Conservation (phyloP, 495 filamentous ascomycete genomes). For the Podospora sp. region DNA sequence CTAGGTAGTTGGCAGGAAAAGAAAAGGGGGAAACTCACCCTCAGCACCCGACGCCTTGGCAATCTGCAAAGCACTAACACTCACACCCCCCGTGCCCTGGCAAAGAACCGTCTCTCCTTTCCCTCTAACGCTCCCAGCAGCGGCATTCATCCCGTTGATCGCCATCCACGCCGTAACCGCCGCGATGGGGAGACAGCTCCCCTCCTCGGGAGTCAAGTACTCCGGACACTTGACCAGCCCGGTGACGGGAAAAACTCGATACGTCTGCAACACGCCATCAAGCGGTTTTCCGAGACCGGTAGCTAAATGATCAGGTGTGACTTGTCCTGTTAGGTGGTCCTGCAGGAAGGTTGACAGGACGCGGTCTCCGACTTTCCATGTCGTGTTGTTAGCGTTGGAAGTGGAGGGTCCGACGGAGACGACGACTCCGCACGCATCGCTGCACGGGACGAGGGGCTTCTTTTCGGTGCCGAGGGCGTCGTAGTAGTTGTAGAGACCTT, state of each 20-base stretch:
- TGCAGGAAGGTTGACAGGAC: slow-evolving; percentile 49
- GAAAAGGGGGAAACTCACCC: neutral
- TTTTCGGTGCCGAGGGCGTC: slow-evolving; percentile 36
- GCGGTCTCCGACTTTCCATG: slow-evolving; percentile 42
- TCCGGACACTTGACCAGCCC: slow-evolving; percentile 43
- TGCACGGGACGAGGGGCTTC: slow-evolving; percentile 42
- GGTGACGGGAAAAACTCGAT: slow-evolving; percentile 43
- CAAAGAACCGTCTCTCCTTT: slow-evolving; percentile 43
- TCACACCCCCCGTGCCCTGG: slow-evolving; percentile 51
- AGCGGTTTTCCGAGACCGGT: slow-evolving; percentile 43
- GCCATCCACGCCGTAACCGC: slow-evolving; percentile 53
- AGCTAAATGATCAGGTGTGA: slow-evolving; percentile 36
- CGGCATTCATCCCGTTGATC: slow-evolving; percentile 45
- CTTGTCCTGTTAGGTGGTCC: slow-evolving; percentile 44
- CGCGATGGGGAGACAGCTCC: slow-evolving; percentile 47
- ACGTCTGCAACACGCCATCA: slow-evolving; percentile 45
- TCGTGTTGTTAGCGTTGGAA: slow-evolving; percentile 11
- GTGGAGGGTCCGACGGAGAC: slow-evolving; percentile 26
- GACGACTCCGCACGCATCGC: slow-evolving; percentile 49
- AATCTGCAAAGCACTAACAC: slow-evolving; percentile 21
- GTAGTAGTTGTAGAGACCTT: slow-evolving; percentile 61
- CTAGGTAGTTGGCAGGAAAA: no score
- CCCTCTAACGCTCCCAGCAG: slow-evolving; percentile 34
- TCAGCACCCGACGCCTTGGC: slow-evolving; percentile 29
- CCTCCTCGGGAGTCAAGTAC: slow-evolving; percentile 47